Evolutionary conservation across 139 green algal genomes (phyloP), one percentile per base, ranked within the genome.

Genomic region (Yamagishiella unicocca): DNA sequence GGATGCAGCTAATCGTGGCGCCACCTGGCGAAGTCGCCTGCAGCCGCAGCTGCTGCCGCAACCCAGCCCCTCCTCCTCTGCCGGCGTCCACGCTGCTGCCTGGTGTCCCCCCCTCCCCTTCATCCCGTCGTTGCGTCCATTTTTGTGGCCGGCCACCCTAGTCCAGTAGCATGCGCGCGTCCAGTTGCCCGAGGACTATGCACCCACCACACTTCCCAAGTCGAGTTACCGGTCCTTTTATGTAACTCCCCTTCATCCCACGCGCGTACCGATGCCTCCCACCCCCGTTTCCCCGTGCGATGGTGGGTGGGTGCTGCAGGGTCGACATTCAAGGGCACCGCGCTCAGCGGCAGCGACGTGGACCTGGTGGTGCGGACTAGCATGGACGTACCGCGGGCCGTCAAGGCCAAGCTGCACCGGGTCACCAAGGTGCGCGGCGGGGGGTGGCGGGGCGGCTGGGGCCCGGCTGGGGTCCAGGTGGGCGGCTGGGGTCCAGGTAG

Each of bases 301-400:
- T 17, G 12, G 12, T 17, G 12, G 50, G 50, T 17, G 50, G 50
- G 50, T 17, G 50, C 58, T 43, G 5, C 72, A 80, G 72, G 72
- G 0, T 80, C 72, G 43, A 61, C 25, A 1, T n/a, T 62, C n/a
- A 80, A 62, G 40, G 72, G 72, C n/a, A 62, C 43, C 2, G 72
- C 72, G 72, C 45, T 80, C 43, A 9, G 40, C 8, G 72, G 45
- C 72, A 80, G 72, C 40, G 72, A 80, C 72, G n/a, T 80, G 42
- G 72, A 80, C 45, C 72, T 80, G 43, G 72, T 80, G 4, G 43
- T 80, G 4, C 72, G 72, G 45, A 62, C 43, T 0, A 1, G 4
- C 4, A 12, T 43, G 14, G 43, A 14, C 17, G 29, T 80, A 19
- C 72, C 72, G 3, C 72, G 72, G 1, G 8, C 7, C 5, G 43